A percentile compares a stretch with the other conserved stretches of the same genome.
These are phyloP conservation scores for Lactarius evosmus DNA, from an alignment of 768 basidiomycete genomes.

Conservation along the genomic window DNA sequence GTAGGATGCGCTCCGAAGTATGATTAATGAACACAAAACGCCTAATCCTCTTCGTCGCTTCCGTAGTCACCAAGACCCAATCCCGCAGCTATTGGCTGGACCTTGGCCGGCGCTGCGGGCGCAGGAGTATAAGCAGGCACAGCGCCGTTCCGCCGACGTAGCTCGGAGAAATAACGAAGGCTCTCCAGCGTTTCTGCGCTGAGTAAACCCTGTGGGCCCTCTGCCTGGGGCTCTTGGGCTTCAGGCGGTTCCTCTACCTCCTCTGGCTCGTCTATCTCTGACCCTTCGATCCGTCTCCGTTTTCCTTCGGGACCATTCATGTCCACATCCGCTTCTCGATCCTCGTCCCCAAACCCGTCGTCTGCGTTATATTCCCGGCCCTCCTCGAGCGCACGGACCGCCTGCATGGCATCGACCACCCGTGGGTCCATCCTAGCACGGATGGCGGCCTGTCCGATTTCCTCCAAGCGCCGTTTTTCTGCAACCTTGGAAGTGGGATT, in stretches of 20 bases:
- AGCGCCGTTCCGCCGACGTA: slow-evolving; percentile 63
- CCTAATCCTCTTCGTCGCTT: slow-evolving; percentile 59
- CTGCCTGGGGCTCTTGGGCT: slow-evolving; percentile 13
- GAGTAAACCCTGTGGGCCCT: slow-evolving; percentile 56
- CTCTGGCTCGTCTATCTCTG: slow-evolving; percentile 25
- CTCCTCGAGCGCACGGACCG: slow-evolving; percentile 86
- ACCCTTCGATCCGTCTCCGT: slow-evolving; percentile 36
- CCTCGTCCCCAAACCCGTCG: slow-evolving; percentile 32
- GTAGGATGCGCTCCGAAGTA: background rate
- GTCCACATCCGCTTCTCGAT: slow-evolving; percentile 39
- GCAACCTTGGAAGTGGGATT: slow-evolving; percentile 87
- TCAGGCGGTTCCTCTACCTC: slow-evolving; percentile 11
- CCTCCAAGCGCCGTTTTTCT: slow-evolving; percentile 81
- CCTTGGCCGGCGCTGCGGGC: slow-evolving; percentile 31
- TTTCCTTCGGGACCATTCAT: slow-evolving; percentile 37
- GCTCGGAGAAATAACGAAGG: slow-evolving; percentile 86
- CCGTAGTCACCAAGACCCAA: slow-evolving; percentile 74
- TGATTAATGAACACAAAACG: background rate
- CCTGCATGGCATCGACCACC: slow-evolving; percentile 84
- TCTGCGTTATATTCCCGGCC: slow-evolving; percentile 41
- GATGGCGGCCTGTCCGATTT: slow-evolving; percentile 84
- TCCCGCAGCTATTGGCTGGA: slow-evolving; percentile 41
- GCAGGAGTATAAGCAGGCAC: slow-evolving; percentile 29
- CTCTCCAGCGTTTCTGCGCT: slow-evolving; percentile 85
- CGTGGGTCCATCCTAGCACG: slow-evolving; percentile 79